These are phyloP conservation scores for Solanum paucissectum DNA, from an alignment of 257 asterid genomes.

Conservation along the genomic window DNA sequence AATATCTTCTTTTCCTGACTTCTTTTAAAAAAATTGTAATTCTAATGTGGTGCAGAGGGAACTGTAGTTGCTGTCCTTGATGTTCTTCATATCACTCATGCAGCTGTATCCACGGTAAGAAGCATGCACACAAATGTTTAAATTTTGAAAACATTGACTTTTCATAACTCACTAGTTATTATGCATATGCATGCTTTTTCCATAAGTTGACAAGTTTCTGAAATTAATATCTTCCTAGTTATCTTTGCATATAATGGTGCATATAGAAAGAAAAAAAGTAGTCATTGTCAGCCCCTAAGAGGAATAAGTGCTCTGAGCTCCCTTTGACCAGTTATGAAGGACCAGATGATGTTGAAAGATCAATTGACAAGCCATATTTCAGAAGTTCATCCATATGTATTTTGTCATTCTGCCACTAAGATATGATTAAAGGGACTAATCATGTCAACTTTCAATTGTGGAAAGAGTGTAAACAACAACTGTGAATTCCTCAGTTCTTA, in stretches of 20 bases:
- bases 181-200: neutral
- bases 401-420: neutral
- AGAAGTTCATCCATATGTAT: neutral
- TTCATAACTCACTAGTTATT: neutral
- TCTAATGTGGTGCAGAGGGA: slow-evolving; percentile 51
- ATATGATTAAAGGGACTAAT: neutral
- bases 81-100: slow-evolving; percentile 89
- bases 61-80: slow-evolving; percentile 69
- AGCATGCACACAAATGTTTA: neutral
- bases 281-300: neutral
- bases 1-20: neutral
- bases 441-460: neutral
- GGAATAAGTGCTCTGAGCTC: neutral
- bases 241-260: neutral
- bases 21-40: neutral
- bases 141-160: neutral
- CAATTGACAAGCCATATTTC: neutral
- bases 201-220: neutral
- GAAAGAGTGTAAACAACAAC: neutral
- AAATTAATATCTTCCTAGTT: neutral
- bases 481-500: neutral
- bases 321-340: neutral
- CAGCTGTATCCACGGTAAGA: slow-evolving; percentile 87
- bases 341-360: neutral
- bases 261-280: neutral